Evolutionary conservation across 2,329 filamentous ascomycete species (phyloP), one percentile per base, ranked within the genome.

Genomic region (Monosporascus ibericus): DNA sequence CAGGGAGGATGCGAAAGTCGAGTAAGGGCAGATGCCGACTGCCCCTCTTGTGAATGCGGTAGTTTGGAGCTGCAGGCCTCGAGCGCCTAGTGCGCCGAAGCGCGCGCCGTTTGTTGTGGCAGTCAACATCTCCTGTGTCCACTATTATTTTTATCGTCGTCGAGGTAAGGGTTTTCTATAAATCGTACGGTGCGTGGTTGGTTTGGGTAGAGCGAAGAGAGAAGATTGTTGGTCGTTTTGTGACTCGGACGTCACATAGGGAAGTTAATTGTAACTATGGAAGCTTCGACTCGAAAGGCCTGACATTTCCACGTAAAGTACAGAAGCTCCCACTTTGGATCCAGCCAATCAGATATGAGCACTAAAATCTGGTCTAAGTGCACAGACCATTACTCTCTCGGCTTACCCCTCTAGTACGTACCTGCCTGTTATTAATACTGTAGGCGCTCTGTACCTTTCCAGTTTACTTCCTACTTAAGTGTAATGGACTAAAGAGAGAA

Each of bases 61-160:
- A 14, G 52, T 54, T 52, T 60, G 64, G 38, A 67, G 58, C 46
- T 67, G 63, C 18, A 68, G 58, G 47, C 60, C 55, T 22, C 65
- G 63, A 47, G 59, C 56, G 57, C 58, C 58, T 15, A 68, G 54
- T 24, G 55, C 54, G 57, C 62, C 61, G 48, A 65, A 52, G 54
- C 65, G 66, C 51, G 61, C 57, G 42, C 62, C 55, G 51, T 58
- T 56, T 36, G 56, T 58, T 46, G 62, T 57, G 55, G 63, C 56
- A 55, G 60, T 58, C 55, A 66, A 55, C 64, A 66, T 66, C 34
- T 40, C 40, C 48, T 48, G 55, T 57, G 47, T 54, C 38, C 48
- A 37, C 17, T 51, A 48, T 38, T 51, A 52, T 30, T 30, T 30
- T 30, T 30, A 30, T 14, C 11, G 27, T 14, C 9, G 27, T 30